Evolutionary conservation across 495 filamentous ascomycete species (phyloP).

Genomic region (Aspergillus sclerotiicarbonarius): DNA sequence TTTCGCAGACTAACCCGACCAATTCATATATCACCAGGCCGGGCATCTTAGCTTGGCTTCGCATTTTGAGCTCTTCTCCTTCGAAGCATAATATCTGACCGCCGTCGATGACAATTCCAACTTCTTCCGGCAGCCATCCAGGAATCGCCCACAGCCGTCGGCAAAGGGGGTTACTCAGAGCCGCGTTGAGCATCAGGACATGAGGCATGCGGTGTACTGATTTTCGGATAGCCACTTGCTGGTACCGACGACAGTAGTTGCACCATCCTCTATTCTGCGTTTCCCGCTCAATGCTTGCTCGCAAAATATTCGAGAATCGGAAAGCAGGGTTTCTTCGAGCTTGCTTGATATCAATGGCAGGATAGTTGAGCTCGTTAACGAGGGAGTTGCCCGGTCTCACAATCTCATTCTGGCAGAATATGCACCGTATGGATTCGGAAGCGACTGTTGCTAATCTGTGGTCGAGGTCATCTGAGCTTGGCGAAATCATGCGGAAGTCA

Average conservation of each 20-base stretch:
- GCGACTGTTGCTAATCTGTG: conserved; percentile 55
- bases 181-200: conserved; percentile 81
- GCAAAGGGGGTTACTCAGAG: conserved; percentile 65
- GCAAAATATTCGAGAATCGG: conserved; percentile 78
- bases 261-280: conserved; percentile 86
- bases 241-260: conserved; percentile 80
- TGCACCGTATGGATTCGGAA: conserved; percentile 67
- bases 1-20: conserved; percentile 85
- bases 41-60: conserved; percentile 59
- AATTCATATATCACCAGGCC: conserved; percentile 82
- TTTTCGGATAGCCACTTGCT: conserved; percentile 74
- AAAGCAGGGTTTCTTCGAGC: conserved; percentile 53
- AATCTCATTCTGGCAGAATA: conserved; percentile 77
- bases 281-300: conserved; percentile 82
- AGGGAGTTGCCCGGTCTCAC: conserved; percentile 63
- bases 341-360: conserved; percentile 48
- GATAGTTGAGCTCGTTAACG: conserved; percentile 84
- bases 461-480: conserved; percentile 58
- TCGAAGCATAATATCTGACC: conserved; percentile 88
- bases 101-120: conserved; percentile 79
- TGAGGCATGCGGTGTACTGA: conserved; percentile 75
- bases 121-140: conserved; percentile 87
- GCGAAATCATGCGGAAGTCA: conserved; percentile 63
- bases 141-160: conserved; percentile 80
- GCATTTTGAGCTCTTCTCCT: conserved; percentile 67